Base-by-base conservation (phyloP, 192 early-diverging fungal genomes). In the Pilobolus umbonatus region DNA sequence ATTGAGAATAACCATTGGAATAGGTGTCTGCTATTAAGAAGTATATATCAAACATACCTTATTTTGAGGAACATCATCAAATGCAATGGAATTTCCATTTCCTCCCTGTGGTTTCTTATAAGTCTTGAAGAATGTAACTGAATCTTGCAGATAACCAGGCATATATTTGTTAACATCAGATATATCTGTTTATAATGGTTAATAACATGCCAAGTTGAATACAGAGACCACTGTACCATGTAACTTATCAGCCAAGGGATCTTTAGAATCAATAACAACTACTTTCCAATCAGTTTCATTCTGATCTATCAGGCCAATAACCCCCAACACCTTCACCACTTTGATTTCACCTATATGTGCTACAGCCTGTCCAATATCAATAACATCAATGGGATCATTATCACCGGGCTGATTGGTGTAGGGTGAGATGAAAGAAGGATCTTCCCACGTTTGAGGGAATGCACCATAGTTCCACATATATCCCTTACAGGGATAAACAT, bases 381-480 rank as follows among this genome's bases (percentile, higher is more conserved):
- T 88, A 38, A 98, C 95, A 74, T 99, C 96, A 55, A 99, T 68
- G 7, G 96, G 96, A 72, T 98, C 96, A 71, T 96, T 95, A 75
- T 98, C 96, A 63, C 96, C 96, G 56, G 80, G 82, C 59, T 88
- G 90, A 82, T 94, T 93, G 68, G 96, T 98, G 76, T 98, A 95
- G 62, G 88, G 78, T 78, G 95, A 87, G 59, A 75, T 75, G 69
- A 84, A 80, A 68, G 76, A 88, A 40, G 96, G 96, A 69, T 99
- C 96, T 80, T 99, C 96, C 96, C 96, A 99, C 53, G 96, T 99
- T 68, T 95, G 94, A 30, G 96, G 96, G 68, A 99, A 83, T 60
- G 95, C 95, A 70, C 96, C 96, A 68, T 99, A 97, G 94, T 99
- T 99, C 96, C 96, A 99, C 78, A 99, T 97, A 78, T 99, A 99